phyloP scores from a whole-genome alignment of 2,329 filamentous ascomycete species.

The Kalmusia sp. region DNA sequence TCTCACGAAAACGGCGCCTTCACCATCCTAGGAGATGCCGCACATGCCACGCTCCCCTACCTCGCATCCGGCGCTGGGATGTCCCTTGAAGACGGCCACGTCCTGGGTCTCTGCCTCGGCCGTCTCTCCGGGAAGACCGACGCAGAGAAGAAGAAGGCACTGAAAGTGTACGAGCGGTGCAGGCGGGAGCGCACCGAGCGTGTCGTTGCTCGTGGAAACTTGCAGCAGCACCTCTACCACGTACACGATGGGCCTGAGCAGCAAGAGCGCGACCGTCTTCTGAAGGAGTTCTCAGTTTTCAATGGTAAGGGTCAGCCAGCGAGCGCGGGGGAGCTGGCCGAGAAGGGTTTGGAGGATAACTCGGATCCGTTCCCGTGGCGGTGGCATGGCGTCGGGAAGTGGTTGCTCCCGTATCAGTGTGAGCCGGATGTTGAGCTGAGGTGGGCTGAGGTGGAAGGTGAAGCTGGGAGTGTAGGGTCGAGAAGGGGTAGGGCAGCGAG shows the following conservation, averaged over 20 bases:
- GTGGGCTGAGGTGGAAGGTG: conserved; percentile 31
- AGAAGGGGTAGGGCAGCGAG: conserved; percentile 3
- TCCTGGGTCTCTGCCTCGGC: conserved; percentile 63
- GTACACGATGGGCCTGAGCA: conserved; percentile 66
- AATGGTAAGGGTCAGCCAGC: conserved; percentile 33
- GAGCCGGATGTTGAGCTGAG: conserved; percentile 40
- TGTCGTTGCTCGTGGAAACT: conserved; percentile 66
- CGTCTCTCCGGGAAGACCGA: conserved; percentile 51
- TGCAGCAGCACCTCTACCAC: conserved; percentile 69
- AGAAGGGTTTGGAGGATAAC: conserved; percentile 29
- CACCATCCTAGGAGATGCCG: conserved; percentile 68
- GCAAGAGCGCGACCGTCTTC: conserved; percentile 55
- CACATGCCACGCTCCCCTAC: conserved; percentile 71
- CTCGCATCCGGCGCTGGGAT: conserved; percentile 65
- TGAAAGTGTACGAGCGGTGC: conserved; percentile 63
- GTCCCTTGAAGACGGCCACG: conserved; percentile 67
- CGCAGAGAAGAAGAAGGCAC: conserved; percentile 45
- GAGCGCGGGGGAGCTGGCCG: conserved; percentile 22
- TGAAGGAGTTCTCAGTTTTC: conserved; percentile 35
- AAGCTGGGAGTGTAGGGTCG: conserved; percentile 4
- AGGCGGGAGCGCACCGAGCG: conserved; percentile 65
- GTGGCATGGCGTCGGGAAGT: conserved; percentile 44
- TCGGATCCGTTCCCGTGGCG: conserved; percentile 46
- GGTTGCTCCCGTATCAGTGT: conserved; percentile 45
- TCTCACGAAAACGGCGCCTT: conserved; percentile 63